Evolutionary conservation across 2,329 filamentous ascomycete species (phyloP), one percentile per base, ranked within the genome.

Genomic region (Botrytis elliptica): DNA sequence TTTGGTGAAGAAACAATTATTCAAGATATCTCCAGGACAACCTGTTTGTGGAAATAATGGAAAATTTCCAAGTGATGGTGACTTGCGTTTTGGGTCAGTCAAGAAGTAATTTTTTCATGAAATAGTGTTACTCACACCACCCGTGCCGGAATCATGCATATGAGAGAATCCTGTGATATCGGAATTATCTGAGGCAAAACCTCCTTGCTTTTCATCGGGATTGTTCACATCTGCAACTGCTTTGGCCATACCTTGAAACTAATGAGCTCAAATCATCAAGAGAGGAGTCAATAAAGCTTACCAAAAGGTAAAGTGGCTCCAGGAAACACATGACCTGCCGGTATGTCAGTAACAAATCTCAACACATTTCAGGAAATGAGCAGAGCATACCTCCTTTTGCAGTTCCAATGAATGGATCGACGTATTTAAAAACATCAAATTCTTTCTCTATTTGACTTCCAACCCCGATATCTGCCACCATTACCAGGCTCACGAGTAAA

Each of bases 21-120:
- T 84, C 71, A 93, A 81, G 57, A 90, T 86, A 75, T 92, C 88
- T 22, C 84, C 85, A 0, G 86, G 84, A 76, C 92, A 94, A 59
- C 85, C 84, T 6, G 87, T 83, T 75, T 92, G 91, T 0, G 91
- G 86, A 76, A 94, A 93, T 1, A 94, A 83, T 0, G 92, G 90
- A 71, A 94, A 94, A 79, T 93, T 93, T 22, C 91, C 92, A 25
- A 93, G 82, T 6, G 90, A 93, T 0, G 91, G 88, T 1, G 82
- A 71, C 78, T 79, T 65, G 33, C 4, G 63, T 38, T 40, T 49
- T 72, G 22, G 25, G 20, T 68, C 64, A 55, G 55, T 44, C 71
- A n/a, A 65, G 29, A 9, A 46, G 36, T n/a, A 10, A n/a, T 46
- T 44, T 20, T 14, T 29, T n/a, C 20, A 42, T n/a, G 33, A 20